Base-by-base conservation (phyloP, 2,329 filamentous ascomycete species). In the Apiospora rasikravindrae region DNA sequence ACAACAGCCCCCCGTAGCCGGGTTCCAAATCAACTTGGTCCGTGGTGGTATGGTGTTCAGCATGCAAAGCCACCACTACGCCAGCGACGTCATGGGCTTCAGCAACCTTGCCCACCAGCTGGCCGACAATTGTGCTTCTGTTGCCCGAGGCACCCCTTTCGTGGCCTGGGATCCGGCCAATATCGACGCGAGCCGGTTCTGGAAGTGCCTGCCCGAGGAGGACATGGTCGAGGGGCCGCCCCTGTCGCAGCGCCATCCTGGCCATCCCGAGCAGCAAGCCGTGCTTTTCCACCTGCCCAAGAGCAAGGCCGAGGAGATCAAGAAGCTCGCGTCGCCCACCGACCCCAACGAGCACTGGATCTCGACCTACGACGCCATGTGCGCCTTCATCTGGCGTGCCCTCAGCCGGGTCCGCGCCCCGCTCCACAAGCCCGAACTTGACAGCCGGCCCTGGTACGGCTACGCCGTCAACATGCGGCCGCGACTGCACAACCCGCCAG, bases 291-390 rank as follows among this genome's bases (percentile, higher is more conserved):
- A 86, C 70, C 77, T 86, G 0, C 82, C 84, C 2, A 82, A 81
- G 73, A 85, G 83, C 76, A 86, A 85, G 71, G 82, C 82, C 0
- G 80, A 80, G 0, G 75, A 80, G 68, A 75, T 87, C 5, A 86
- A 86, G 72, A 74, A 73, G 14, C 76, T 81, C 1, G 83, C 83
- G 0, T 76, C 68, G 0, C 81, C 83, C 4, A 57, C 69, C 0
- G 68, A 75, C 0, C 81, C 82, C 24, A 33, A 40, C 1, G 81
- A 79, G 8, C 76, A 77, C 14, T 85, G 84, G 83, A 80, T 86
- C 45, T 86, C 84, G 4, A 86, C 83, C 2, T 86, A 85, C 73
- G 85, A 86, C 69, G 83, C 84, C n/a, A 81, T 83, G 71, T 78
- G 79, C 1, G 84, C 84, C 13, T 82, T 82, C 53, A 78, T 86